Evolutionary conservation across 1,284 basidiomycete species (phyloP).

Genomic region (Cutaneotrichosporon mucoides): DNA sequence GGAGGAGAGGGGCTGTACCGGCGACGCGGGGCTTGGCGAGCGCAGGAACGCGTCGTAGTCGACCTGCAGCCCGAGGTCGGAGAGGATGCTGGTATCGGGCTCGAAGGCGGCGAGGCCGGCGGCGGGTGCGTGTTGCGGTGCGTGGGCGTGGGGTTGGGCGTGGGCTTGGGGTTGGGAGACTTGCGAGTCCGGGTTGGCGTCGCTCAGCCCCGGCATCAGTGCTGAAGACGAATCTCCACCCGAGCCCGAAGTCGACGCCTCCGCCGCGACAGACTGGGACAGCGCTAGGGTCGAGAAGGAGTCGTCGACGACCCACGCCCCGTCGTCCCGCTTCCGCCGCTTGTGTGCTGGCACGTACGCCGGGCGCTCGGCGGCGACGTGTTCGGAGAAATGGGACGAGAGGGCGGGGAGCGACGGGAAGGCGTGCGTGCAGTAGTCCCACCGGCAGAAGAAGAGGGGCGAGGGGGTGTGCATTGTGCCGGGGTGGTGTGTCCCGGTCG

Average conservation of each 20-base stretch:
- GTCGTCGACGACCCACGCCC: slow-evolving; percentile 13
- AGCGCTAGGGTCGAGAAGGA: neutral
- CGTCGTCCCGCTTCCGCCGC: slow-evolving; percentile 11
- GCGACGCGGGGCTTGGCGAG: slow-evolving; percentile 4
- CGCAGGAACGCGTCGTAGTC: slow-evolving; percentile 20
- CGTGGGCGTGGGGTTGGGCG: too few relatives aligned
- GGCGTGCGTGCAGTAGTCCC: slow-evolving; percentile 14
- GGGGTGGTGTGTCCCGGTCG: too few relatives aligned
- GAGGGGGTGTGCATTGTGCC: neutral
- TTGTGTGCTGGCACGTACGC: slow-evolving; percentile 11
- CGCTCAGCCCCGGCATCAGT: too few relatives aligned
- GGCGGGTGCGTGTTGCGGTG: too few relatives aligned
- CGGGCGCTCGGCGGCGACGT: slow-evolving; percentile 11
- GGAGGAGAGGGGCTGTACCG: neutral
- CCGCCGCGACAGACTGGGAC: too few relatives aligned
- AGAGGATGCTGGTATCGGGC: neutral
- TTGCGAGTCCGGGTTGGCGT: too few relatives aligned
- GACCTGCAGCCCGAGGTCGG: neutral
- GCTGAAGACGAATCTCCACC: too few relatives aligned
- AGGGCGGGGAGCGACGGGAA: slow-evolving; percentile 8
- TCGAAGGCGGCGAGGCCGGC: too few relatives aligned
- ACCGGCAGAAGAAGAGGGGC: slow-evolving; percentile 13
- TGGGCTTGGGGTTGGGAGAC: too few relatives aligned
- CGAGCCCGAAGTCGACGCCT: too few relatives aligned
- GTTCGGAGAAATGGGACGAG: slow-evolving; percentile 9